These are phyloP conservation scores for Magnolia changhungtana DNA, from an alignment of 164 flowering plant genomes.

Conservation along the genomic window DNA sequence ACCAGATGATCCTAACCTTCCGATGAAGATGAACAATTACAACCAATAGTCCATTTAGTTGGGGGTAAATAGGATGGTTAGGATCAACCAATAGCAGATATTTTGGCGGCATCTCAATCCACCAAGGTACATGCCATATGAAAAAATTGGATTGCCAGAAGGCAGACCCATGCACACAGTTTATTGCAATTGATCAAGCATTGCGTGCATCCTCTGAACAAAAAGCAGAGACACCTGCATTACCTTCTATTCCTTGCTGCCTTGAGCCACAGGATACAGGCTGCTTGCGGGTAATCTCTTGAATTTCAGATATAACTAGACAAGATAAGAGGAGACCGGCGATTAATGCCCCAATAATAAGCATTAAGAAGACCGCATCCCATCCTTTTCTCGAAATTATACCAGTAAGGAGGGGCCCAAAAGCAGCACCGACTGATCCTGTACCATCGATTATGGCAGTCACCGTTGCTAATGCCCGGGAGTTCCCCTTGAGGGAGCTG, in stretches of 20 bases:
- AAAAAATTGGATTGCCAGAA: neutral
- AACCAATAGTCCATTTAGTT: neutral
- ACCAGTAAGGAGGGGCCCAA: conserved; percentile 90
- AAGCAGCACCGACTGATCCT: conserved; percentile 83
- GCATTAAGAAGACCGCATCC: conserved; percentile 73
- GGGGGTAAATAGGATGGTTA: neutral
- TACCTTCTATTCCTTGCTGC: conserved; percentile 43
- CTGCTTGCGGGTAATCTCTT: conserved; percentile 27
- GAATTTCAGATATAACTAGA: conserved; percentile 52
- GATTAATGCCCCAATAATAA: conserved; percentile 50
- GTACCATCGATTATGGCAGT: conserved; percentile 98
- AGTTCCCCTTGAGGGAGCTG: conserved; percentile 67
- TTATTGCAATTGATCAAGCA: neutral
- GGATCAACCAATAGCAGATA: neutral
- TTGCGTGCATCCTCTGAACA: neutral
- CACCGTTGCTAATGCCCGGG: conserved; percentile 87
- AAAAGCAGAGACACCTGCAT: neutral
- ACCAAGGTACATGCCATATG: neutral
- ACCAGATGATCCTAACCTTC: neutral
- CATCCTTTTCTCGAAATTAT: conserved; percentile 69
- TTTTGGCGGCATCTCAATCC: neutral
- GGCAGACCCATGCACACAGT: no score
- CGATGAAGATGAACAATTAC: neutral
- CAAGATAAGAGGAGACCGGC: conserved; percentile 73
- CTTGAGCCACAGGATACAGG: conserved; percentile 11